Base-by-base conservation (phyloP, 176 grass and related monocot species). In the Musa acuminata region DNA sequence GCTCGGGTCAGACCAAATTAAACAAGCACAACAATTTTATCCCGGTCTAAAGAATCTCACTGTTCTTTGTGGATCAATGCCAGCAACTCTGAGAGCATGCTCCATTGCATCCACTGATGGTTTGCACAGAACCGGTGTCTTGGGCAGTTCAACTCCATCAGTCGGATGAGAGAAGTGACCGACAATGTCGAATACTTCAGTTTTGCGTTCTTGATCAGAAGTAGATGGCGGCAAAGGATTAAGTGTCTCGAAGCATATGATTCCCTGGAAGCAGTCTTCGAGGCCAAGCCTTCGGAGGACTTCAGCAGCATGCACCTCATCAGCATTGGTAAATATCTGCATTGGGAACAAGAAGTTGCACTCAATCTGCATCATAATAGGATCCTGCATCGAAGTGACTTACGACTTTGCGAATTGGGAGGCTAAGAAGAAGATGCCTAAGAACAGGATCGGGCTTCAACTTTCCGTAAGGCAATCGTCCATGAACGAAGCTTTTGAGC, bases 251-350 rank as follows among this genome's bases (percentile, higher is more conserved):
- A 92, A 96, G 75, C 89, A 96, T 50, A 96, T 75, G 23, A 96
- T 87, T 51, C 85, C 78, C 62, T 96, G 87, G 1, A 96, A 96
- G 51, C 93, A 96, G 55, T 88, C 93, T 55, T 96, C 87, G 35
- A 96, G 90, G 49, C 87, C 89, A 9, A 96, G 93, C 83, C 85
- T 92, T 81, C 88, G 77, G 1, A 96, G 77, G 55, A 80, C 89
- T 85, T 81, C 86, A 11, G 78, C 85, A 9, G 89, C 87, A 81
- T 96, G 93, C 11, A 81, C 53, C 67, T 75, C 81, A 60, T 96
- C 93, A 71, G 87, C 93, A 9, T 96, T 96, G 49, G 93, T 96
- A 52, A 96, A 96, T 53, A 92, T 88, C 93, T 92, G 69, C 49
- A 43, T 52, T 22, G 24, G 73, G 21, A 50, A 7, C 35, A 8